Percentiles rank a stretch among this genome's conserved stretches.
Conservation (phyloP, 78 protist genomes). For the Pigoraptor vietnamica region DNA sequence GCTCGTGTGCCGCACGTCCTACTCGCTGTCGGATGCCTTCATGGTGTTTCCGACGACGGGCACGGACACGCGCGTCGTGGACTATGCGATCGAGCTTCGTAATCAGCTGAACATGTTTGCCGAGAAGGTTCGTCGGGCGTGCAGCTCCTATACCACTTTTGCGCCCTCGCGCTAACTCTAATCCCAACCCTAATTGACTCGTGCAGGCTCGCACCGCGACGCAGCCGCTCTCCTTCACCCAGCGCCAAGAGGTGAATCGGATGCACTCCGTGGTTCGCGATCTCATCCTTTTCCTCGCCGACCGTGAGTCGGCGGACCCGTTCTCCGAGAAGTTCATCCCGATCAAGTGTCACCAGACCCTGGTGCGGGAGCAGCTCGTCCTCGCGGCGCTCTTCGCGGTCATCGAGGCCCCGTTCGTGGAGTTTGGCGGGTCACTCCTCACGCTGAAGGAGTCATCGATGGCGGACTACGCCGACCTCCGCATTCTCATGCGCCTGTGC, state of each 20-base stretch:
- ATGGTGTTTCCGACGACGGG: background rate
- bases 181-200: too few relatives aligned
- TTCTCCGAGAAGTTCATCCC: constrained; percentile 10
- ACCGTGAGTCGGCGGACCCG: background rate
- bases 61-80: background rate
- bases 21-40: background rate
- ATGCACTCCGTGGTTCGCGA: background rate
- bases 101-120: background rate
- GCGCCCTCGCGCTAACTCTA: too few relatives aligned
- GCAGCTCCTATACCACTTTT: too few relatives aligned
- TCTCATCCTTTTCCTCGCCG: constrained; percentile 16
- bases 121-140: background rate
- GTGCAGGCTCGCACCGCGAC: background rate
- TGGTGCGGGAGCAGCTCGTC: constrained; percentile 29
- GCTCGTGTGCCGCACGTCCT: background rate
- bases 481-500: constrained; percentile 19
- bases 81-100: background rate
- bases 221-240: background rate
- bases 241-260: background rate
- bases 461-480: background rate
- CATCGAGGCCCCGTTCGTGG: constrained; percentile 4
- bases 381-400: constrained; percentile 6
- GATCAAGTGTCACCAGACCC: constrained; percentile 11
- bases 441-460: background rate
- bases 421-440: background rate